A percentile compares a stretch with the other conserved stretches of the same genome.
phyloP scores from a whole-genome alignment of 208 protist species.

The Wallacemonas sp. region DNA sequence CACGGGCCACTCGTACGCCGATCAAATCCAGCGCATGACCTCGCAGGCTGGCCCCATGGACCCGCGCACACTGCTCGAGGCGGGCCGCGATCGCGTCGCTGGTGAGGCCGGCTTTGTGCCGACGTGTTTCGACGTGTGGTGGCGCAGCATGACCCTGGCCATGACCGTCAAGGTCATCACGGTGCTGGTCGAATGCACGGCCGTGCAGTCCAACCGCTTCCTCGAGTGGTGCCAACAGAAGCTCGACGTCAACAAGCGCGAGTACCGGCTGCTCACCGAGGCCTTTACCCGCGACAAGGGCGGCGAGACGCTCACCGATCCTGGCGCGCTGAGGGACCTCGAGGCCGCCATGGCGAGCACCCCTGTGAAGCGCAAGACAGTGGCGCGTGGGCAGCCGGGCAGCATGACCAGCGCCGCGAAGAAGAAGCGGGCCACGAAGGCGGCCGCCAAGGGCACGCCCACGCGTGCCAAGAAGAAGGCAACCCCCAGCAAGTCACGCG shows the following conservation, averaged over 20 bases:
- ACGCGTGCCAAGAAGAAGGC: slow-evolving; percentile 3
- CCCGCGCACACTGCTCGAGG: slow-evolving; percentile 45
- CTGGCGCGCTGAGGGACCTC: background rate
- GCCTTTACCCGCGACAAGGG: slow-evolving; percentile 35
- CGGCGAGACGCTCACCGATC: slow-evolving; percentile 20
- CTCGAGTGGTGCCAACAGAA: slow-evolving; percentile 39
- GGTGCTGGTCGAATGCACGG: slow-evolving; percentile 74
- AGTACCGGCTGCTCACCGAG: slow-evolving; percentile 32
- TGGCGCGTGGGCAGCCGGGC: background rate
- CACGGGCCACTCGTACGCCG: slow-evolving; percentile 22
- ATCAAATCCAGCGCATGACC: slow-evolving; percentile 29
- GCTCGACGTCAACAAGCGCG: slow-evolving; percentile 32
- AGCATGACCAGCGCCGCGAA: background rate
- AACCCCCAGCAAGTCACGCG: background rate
- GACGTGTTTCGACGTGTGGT: slow-evolving; percentile 88
- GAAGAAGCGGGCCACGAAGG: background rate
- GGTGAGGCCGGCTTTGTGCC: slow-evolving; percentile 45
- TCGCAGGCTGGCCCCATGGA: slow-evolving; percentile 36
- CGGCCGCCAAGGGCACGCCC: background rate
- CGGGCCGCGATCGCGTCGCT: slow-evolving; percentile 40
- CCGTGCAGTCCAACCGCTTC: slow-evolving; percentile 37
- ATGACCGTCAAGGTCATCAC: slow-evolving; percentile 79
- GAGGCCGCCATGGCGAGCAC: background rate
- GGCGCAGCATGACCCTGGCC: slow-evolving; percentile 81
- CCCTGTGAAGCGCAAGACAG: background rate